Conservation (phyloP, 148 eudicot species). For the Rhododendron vialii region DNA sequence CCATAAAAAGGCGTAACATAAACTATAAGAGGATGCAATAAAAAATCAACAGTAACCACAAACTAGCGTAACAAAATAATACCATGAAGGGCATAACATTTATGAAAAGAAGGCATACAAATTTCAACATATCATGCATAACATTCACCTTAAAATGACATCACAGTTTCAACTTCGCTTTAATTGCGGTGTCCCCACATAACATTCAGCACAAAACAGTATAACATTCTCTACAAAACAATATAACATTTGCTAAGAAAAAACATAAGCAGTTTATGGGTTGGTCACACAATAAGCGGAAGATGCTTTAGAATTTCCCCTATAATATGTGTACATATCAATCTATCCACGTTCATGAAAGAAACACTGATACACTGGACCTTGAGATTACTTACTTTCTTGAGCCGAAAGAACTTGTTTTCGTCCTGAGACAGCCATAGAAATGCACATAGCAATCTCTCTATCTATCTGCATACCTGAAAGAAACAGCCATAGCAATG, state of each 20-base stretch:
- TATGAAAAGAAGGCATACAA: background rate
- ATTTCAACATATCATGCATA: background rate
- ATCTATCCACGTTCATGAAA: background rate
- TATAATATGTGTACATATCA: no score
- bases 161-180: background rate
- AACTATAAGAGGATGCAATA: background rate
- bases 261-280: no score
- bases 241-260: no score
- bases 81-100: no score
- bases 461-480: background rate
- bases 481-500: background rate
- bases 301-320: background rate
- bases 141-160: background rate
- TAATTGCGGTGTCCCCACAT: background rate
- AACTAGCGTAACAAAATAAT: background rate
- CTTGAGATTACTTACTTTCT: background rate
- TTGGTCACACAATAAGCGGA: no score
- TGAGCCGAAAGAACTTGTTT: background rate
- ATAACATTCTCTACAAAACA: no score
- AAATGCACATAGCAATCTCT: background rate
- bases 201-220: background rate
- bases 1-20: background rate
- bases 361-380: background rate
- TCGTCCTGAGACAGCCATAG: background rate
- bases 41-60: background rate